Evolutionary conservation across 2,329 filamentous ascomycete species (phyloP).

Genomic region (Orbilia oligospora): DNA sequence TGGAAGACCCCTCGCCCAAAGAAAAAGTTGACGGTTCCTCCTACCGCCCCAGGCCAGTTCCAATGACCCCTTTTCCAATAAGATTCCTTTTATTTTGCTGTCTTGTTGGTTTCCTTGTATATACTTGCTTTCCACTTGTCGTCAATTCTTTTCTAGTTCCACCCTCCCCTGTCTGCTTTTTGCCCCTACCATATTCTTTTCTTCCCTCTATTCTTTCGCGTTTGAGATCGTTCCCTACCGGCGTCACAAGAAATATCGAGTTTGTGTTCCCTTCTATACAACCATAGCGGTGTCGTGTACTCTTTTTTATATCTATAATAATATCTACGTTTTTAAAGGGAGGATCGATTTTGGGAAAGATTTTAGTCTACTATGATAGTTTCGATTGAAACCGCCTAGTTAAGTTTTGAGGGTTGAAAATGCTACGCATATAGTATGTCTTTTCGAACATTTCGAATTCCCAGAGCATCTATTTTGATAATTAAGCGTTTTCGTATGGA

Average conservation of each 20-base stretch:
- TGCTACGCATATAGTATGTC: not conserved
- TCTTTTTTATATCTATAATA: slow-evolving; percentile 25
- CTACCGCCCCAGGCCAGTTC: slow-evolving; percentile 2
- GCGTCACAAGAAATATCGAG: slow-evolving; percentile 30
- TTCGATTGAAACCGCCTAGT: not conserved
- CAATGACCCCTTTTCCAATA: not conserved
- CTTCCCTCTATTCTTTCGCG: not conserved
- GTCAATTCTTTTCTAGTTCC: not conserved
- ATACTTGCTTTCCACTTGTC: slow-evolving; percentile 36
- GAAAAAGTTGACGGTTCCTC: not conserved
- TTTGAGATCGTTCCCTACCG: slow-evolving; percentile 24
- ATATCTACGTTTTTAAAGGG: slow-evolving; percentile 7
- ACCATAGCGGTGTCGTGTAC: slow-evolving; percentile 59
- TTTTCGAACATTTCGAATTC: not conserved
- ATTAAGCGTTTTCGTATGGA: not conserved
- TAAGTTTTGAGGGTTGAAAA: not conserved
- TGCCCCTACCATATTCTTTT: slow-evolving; percentile 5
- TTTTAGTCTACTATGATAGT: not conserved
- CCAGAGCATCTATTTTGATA: not conserved
- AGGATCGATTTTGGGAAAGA: not conserved
- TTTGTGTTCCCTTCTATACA: slow-evolving; percentile 16
- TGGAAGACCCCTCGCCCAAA: not conserved
- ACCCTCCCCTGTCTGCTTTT: not conserved
- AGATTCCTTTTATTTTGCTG: slow-evolving; percentile 10
- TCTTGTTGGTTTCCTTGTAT: slow-evolving; percentile 43